Percentiles rank a stretch among this genome's conserved stretches.
Evolutionary conservation across 768 basidiomycete genomes (phyloP).

Genomic region (Suillus plorans): DNA sequence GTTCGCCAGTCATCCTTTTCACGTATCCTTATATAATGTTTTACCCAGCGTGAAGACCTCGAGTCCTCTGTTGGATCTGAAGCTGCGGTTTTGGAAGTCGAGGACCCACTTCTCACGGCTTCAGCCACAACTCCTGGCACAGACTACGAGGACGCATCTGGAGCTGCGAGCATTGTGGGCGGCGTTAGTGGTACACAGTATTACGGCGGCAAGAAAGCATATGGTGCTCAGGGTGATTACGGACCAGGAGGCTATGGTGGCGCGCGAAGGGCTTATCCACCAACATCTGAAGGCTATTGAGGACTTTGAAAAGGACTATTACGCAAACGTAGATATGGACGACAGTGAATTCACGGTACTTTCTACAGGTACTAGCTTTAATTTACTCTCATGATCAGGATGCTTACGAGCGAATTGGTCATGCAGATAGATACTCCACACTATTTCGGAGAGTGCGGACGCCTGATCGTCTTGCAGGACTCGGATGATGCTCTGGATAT

Average conservation of each 20-base stretch:
- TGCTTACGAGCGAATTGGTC: neutral
- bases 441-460: neutral
- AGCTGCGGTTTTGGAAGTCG: slow-evolving; percentile 96
- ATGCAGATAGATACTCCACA: neutral
- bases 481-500: neutral
- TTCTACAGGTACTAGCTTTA: slow-evolving; percentile 17
- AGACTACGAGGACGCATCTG: slow-evolving; percentile 48
- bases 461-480: neutral
- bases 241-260: slow-evolving; percentile 19
- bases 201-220: slow-evolving; percentile 40
- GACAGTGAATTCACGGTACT: slow-evolving; percentile 15
- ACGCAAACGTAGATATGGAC: slow-evolving; percentile 16
- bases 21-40: slow-evolving; percentile 4
- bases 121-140: slow-evolving; percentile 23
- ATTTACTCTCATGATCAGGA: slow-evolving; percentile 21
- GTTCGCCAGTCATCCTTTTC: slow-evolving; percentile 3
- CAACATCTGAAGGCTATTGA: slow-evolving; percentile 47
- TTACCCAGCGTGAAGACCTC: slow-evolving; percentile 79
- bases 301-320: neutral
- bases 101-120: slow-evolving; percentile 81
- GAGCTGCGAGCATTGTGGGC: slow-evolving; percentile 66
- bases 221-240: slow-evolving; percentile 30
- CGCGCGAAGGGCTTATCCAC: slow-evolving; percentile 42
- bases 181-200: slow-evolving; percentile 72
- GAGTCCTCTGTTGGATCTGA: slow-evolving; percentile 99